A percentile compares a stretch with the other conserved stretches of the same genome.
Conservation (phyloP, 2,329 filamentous ascomycete genomes). For the Fusarium phyllophilum region DNA sequence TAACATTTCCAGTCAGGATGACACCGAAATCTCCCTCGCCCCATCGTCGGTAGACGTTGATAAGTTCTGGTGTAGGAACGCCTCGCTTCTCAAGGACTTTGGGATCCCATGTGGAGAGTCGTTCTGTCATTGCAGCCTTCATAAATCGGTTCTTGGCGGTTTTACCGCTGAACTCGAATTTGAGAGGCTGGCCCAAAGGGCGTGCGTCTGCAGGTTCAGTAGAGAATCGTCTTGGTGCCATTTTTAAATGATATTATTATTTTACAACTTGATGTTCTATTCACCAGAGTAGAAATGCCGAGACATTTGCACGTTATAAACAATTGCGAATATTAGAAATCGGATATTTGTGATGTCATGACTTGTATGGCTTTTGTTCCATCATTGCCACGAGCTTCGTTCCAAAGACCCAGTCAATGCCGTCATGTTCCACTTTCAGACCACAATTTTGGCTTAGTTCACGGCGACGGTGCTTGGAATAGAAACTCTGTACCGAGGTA, state of each 20-base stretch:
- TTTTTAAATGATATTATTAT: neutral
- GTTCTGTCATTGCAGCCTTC: constrained; percentile 75
- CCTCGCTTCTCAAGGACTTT: constrained; percentile 61
- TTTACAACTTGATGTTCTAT: neutral
- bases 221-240: constrained; percentile 16
- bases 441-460: constrained; percentile 6
- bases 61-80: constrained; percentile 50
- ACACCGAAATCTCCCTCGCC: constrained; percentile 66
- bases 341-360: constrained; percentile 10
- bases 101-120: constrained; percentile 68
- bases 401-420: constrained; percentile 1
- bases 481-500: neutral
- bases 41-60: constrained; percentile 69
- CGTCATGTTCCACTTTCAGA: constrained; percentile 22
- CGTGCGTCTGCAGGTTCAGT: constrained; percentile 9
- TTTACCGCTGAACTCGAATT: constrained; percentile 61
- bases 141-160: constrained; percentile 73
- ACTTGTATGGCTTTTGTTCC: neutral
- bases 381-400: neutral
- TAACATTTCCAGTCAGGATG: constrained; percentile 71
- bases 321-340: neutral
- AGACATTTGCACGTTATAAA: neutral
- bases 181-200: constrained; percentile 56
- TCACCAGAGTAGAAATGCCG: fast-evolving
- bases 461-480: neutral